Evolutionary conservation across 352 stramenopile genomes (phyloP).

Genomic region (Pythium monospermum): DNA sequence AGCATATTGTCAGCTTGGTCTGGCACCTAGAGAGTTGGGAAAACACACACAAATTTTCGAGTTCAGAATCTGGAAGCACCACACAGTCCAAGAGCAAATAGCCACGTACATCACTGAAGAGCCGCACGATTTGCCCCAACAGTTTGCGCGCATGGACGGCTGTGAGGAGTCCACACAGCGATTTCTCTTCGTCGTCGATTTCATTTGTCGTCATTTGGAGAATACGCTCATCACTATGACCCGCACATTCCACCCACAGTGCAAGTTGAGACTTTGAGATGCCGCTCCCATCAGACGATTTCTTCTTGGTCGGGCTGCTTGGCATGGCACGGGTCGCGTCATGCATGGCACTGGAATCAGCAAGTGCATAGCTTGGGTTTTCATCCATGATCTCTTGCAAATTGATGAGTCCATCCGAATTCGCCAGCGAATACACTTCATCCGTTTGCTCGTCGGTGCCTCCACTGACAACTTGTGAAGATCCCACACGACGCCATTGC

Average conservation of each 20-base stretch:
- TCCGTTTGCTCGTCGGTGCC: background rate
- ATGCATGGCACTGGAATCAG: slow-evolving; percentile 46
- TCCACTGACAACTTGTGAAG: background rate
- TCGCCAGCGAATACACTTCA: background rate
- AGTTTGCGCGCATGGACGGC: slow-evolving; percentile 62
- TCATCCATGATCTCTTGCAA: slow-evolving; percentile 74
- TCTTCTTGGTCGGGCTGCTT: slow-evolving; percentile 42
- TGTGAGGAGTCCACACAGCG: slow-evolving; percentile 53
- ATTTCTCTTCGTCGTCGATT: slow-evolving; percentile 57
- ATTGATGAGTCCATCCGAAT: slow-evolving; percentile 28
- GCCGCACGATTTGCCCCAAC: slow-evolving; percentile 60
- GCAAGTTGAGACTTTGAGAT: slow-evolving; percentile 32
- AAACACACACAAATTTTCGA: background rate
- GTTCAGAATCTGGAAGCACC: background rate
- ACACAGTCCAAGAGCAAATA: background rate
- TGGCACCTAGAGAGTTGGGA: slow-evolving; percentile 7
- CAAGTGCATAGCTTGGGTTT: slow-evolving; percentile 71
- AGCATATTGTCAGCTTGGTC: slow-evolving; percentile 38
- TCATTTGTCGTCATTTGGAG: slow-evolving; percentile 55
- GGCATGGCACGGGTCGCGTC: slow-evolving; percentile 24
- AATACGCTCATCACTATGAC: slow-evolving; percentile 52
- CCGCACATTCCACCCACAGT: slow-evolving; percentile 70
- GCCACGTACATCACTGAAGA: slow-evolving; percentile 35
- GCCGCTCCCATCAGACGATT: slow-evolving; percentile 24
- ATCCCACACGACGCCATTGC: background rate